Conservation (phyloP, 257 asterid species). For the Nicotiana obtusifolia region DNA sequence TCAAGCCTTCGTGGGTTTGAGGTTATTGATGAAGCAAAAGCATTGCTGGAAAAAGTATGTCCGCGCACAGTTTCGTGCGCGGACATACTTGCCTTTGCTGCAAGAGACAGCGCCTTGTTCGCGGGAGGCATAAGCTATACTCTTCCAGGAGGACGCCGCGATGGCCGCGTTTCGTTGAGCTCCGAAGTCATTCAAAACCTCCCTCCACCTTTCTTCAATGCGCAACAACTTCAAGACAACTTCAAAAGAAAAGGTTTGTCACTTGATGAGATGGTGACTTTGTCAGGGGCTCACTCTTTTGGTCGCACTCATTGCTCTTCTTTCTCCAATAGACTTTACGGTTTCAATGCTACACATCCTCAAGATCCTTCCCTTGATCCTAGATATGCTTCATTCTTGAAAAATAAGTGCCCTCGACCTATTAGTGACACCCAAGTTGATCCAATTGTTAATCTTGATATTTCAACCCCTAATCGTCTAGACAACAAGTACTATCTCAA, state of each 20-base stretch:
- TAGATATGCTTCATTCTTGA: conserved; percentile 30
- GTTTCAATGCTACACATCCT: conserved; percentile 39
- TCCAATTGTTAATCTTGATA: conserved; percentile 25
- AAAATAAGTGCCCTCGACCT: conserved; percentile 32
- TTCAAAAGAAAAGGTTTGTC: conserved; percentile 2
- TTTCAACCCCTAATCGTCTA: conserved; percentile 18
- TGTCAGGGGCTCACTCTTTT: conserved; percentile 38
- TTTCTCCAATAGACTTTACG: conserved; percentile 37
- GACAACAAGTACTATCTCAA: conserved; percentile 31
- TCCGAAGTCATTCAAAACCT: conserved; percentile 9
- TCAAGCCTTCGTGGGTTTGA: conserved; percentile 4
- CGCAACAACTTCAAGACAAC: conserved; percentile 1
- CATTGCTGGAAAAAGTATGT: background rate
- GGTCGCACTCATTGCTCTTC: conserved; percentile 37
- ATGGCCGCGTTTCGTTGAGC: conserved; percentile 5
- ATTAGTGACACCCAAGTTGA: conserved; percentile 4
- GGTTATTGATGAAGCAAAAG: conserved; percentile 7
- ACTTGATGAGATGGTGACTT: conserved; percentile 12
- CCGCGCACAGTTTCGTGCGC: conserved; percentile 6
- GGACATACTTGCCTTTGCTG: conserved; percentile 10
- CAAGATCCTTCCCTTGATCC: conserved; percentile 43
- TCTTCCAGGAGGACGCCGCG: conserved; percentile 12
- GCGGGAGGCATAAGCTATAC: conserved; percentile 2
- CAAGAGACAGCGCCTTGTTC: background rate
- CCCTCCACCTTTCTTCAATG: conserved; percentile 14